Base-by-base conservation (phyloP, 2,329 filamentous ascomycete genomes). In the Aureobasidium lini region DNA sequence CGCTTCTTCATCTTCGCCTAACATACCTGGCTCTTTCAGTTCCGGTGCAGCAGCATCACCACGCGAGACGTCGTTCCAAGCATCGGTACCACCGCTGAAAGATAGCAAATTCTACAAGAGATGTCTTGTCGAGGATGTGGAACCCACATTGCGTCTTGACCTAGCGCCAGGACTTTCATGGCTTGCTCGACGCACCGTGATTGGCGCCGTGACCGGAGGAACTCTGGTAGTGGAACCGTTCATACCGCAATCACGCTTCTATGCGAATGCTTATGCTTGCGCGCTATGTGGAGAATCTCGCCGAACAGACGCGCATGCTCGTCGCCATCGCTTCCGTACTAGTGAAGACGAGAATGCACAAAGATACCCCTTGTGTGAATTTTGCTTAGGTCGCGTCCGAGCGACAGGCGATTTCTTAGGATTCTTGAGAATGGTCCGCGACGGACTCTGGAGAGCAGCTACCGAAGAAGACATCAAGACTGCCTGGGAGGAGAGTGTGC, bases 61-160 rank as follows among this genome's bases (percentile, higher is more conserved):
- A 68, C 39, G 72, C 67, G 18, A 59, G 64, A 31, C 60, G n/a
- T 60, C 60, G 8, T 71, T 69, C 48, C 66, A 67, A 37, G 59
- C 64, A 8, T 64, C 61, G 9, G 56, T 83, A 36, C 84, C 83
- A 3, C 84, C 86, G 4, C 76, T 99, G 42, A 95, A 94, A 69
- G 94, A 97, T 60, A 90, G 88, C 31, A 90, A 88, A 64, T 99
- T 97, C 70, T 99, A 93, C 77, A 97, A 97, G 76, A 86, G 94
- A 48, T 86, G 86, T 6, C 74, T 97, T 29, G 81, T 84, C 18
- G 94, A 99, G 72, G 94, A 99, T 69, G 90, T 99, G 60, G 94
- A 99, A 70, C 94, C 94, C 0, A 96, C 94, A 0, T 77, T 99
- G 9, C 86, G 94, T 43, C 82, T 99, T 3, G 94, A 99, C 71